These are phyloP conservation scores for Amanita rimosa DNA, from an alignment of 768 basidiomycete genomes.

Conservation along the genomic window DNA sequence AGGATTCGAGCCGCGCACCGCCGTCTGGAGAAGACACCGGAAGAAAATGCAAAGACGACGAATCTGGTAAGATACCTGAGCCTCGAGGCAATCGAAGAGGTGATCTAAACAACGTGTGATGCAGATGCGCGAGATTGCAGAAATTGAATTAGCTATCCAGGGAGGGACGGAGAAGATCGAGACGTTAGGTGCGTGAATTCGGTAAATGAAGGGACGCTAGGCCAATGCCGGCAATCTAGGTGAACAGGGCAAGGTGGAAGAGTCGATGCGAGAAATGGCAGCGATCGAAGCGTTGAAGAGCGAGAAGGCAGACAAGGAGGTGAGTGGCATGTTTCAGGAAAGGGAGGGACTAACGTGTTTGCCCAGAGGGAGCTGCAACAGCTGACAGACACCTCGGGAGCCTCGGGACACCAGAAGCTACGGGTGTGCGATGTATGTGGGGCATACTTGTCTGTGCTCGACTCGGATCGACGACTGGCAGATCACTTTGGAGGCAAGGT, in stretches of 20 bases:
- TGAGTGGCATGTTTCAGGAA: conserved; percentile 22
- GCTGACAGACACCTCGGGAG: conserved; percentile 95
- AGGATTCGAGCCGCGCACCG: conserved; percentile 90
- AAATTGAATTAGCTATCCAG: conserved; percentile 98
- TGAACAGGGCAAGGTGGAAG: conserved; percentile 98
- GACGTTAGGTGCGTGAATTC: conserved; percentile 51
- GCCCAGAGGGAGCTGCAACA: conserved; percentile 84
- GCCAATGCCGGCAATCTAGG: conserved; percentile 32
- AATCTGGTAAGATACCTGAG: conserved; percentile 53
- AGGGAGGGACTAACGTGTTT: conserved; percentile 7
- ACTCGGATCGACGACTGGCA: conserved; percentile 95
- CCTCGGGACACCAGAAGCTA: conserved; percentile 98
- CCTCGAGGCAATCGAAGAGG: not conserved
- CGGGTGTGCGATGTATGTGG: conserved; percentile 99
- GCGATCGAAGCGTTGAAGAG: conserved; percentile 96
- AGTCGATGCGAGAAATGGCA: conserved; percentile 95
- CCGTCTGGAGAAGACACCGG: conserved; percentile 96
- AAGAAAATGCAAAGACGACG: conserved; percentile 98
- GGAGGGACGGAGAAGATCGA: conserved; percentile 99
- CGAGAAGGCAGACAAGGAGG: conserved; percentile 95
- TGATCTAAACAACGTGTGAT: conserved; percentile 4
- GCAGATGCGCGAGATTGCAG: conserved; percentile 98
- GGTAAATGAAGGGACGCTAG: conserved; percentile 6
- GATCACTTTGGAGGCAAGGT: conserved; percentile 99
- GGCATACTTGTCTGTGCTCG: conserved; percentile 95